These are phyloP conservation scores for Phragmites australis DNA, from an alignment of 176 grass and related monocot species.

Conservation along the genomic window DNA sequence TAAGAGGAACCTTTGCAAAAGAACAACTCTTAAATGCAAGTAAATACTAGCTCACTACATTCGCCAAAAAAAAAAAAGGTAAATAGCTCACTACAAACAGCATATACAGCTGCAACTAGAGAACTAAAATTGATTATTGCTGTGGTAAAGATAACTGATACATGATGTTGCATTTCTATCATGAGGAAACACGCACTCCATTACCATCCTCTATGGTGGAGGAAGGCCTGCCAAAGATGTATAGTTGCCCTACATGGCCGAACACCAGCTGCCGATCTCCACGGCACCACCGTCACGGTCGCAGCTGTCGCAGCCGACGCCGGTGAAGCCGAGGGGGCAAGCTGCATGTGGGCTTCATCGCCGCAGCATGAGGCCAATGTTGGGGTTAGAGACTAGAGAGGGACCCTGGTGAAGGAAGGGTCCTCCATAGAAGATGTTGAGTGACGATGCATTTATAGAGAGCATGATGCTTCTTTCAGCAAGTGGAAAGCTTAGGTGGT, in stretches of 20 bases:
- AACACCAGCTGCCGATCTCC: conserved; percentile 33
- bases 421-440: conserved; percentile 45
- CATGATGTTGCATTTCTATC: conserved; percentile 14
- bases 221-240: conserved; percentile 59
- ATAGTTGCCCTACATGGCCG: conserved; percentile 64
- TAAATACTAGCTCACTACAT: neutral
- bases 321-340: neutral
- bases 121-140: conserved; percentile 3
- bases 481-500: conserved; percentile 57
- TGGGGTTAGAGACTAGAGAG: conserved; percentile 34
- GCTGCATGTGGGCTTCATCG: conserved; percentile 19
- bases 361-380: conserved; percentile 36
- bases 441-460: conserved; percentile 44
- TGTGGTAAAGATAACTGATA: conserved; percentile 10
- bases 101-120: neutral
- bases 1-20: neutral
- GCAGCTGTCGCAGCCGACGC: neutral
- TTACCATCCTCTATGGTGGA: conserved; percentile 18
- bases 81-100: neutral
- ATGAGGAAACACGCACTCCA: conserved; percentile 6
- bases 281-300: neutral
- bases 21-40: no score
- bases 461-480: conserved; percentile 2
- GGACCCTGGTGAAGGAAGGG: conserved; percentile 10
- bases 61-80: no score